Conservation (phyloP, 1,139 yeast genomes). For the Casaregolazyma lundiana region DNA sequence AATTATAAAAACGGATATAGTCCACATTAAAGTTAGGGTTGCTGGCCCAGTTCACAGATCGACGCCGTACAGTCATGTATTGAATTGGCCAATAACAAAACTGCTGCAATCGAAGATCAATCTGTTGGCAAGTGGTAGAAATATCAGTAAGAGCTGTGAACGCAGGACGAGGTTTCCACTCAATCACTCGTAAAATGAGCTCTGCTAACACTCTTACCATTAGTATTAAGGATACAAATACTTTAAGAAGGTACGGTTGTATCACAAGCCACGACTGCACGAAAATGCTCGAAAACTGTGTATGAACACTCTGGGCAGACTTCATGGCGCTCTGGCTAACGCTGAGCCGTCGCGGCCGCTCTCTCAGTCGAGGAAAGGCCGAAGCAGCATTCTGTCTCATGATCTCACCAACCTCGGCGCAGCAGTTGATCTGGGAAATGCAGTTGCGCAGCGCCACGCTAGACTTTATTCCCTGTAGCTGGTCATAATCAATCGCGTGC, state of each 20-base stretch:
- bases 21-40: conserved; percentile 45
- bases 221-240: conserved; percentile 21
- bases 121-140: conserved; percentile 69
- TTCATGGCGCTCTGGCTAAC: conserved; percentile 26
- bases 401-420: conserved; percentile 30
- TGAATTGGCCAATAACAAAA: conserved; percentile 78
- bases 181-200: conserved; percentile 36
- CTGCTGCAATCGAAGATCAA: conserved; percentile 75
- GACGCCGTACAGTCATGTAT: conserved; percentile 50
- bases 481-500: conserved; percentile 15
- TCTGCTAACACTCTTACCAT: conserved; percentile 32
- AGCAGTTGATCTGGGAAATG: conserved; percentile 33
- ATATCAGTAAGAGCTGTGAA: conserved; percentile 37
- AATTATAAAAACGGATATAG: conserved; percentile 83
- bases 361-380: conserved; percentile 28
- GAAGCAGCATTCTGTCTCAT: conserved; percentile 28
- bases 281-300: conserved; percentile 17
- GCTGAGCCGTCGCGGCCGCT: conserved; percentile 19
- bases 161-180: conserved; percentile 27
- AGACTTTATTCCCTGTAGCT: conserved; percentile 10
- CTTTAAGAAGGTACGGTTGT: conserved; percentile 14
- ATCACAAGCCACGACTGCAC: conserved; percentile 15
- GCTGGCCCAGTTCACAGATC: conserved; percentile 34
- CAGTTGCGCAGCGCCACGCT: conserved; percentile 21
- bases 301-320: conserved; percentile 25